Base-by-base conservation (phyloP, 2,329 filamentous ascomycete genomes). In the Pseudogymnoascus sp. region DNA sequence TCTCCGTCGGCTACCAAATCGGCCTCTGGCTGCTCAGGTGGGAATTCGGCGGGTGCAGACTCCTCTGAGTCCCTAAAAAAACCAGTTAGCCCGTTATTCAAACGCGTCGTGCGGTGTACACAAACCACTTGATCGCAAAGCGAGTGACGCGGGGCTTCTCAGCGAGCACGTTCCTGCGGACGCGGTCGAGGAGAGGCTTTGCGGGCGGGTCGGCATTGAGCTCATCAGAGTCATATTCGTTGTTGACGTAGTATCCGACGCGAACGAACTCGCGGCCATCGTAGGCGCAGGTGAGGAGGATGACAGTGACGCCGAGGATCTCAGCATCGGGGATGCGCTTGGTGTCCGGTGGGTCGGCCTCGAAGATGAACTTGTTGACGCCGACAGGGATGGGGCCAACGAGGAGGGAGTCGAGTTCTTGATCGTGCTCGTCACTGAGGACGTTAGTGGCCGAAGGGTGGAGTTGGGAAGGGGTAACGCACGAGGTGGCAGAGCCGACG, bases 181-280 rank as follows among this genome's bases (percentile, higher is more conserved):
- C 91, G 71, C 92, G 90, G 74, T 99, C 95, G 66, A 97, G 87
- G 68, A 95, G 82, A 39, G 92, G 92, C 80, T 96, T 96, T 62
- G 91, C 82, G 5, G 94, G 94, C 8, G 94, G 94, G 69, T 97
- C 92, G 57, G 88, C 86, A 69, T 85, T 88, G 65, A 99, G 83
- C 74, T 96, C 90, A 70, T 95, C 91, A 26, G 89, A 89, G 69
- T 96, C 91, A 75, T 99, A 99, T 76, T 99, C 95, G 71, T 99
- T 99, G 82, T 97, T 99, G 71, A 99, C 94, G 69, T 99, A 99
- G 83, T 99, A 99, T 65, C 94, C 94, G 41, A 99, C 93, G 67
- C 94, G 92, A 39, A 99, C 92, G 71, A 99, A 99, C 75, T 99
- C 94, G 71, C 94, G 86, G 60, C 89, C 89, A 71, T 99, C 94